Evolutionary conservation across 2,329 filamentous ascomycete genomes (phyloP).

Genomic region (Lasiodiplodia sp.): DNA sequence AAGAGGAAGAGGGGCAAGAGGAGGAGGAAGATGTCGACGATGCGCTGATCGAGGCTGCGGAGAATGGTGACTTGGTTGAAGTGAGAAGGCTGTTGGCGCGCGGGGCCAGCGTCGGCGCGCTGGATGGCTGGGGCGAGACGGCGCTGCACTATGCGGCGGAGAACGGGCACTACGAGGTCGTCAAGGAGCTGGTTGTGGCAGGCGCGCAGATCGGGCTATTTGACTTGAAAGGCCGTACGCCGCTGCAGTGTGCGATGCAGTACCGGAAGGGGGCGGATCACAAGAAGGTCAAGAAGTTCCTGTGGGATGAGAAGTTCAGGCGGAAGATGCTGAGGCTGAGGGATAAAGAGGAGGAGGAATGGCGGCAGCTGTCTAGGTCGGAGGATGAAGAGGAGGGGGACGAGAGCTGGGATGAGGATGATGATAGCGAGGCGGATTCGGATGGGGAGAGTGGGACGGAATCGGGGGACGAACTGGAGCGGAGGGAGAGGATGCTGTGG

Average conservation of each 20-base stretch:
- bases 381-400: neutral
- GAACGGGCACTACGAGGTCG: constrained; percentile 3
- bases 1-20: neutral
- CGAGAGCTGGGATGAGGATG: neutral
- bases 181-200: constrained; percentile 5
- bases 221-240: constrained; percentile 1
- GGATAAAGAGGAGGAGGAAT: constrained; percentile 1
- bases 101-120: constrained; percentile 6
- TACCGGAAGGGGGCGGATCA: neutral
- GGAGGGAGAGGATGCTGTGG: constrained; percentile 19
- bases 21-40: constrained; percentile 5
- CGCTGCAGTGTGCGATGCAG: constrained; percentile 23
- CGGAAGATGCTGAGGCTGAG: neutral
- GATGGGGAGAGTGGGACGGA: neutral
- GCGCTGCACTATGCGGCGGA: constrained; percentile 18
- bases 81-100: neutral
- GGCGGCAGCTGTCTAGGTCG: neutral
- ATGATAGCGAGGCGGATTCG: constrained; percentile 1
- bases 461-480: neutral
- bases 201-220: neutral
- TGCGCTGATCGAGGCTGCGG: constrained; percentile 7
- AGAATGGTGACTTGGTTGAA: neutral
- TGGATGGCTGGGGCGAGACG: constrained; percentile 17
- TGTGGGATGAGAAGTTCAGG: constrained; percentile 2
- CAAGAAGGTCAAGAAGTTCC: neutral